Evolutionary conservation across 2,329 filamentous ascomycete genomes (phyloP), one percentile per base, ranked within the genome.

Genomic region (Pseudogymnoascus sp.): DNA sequence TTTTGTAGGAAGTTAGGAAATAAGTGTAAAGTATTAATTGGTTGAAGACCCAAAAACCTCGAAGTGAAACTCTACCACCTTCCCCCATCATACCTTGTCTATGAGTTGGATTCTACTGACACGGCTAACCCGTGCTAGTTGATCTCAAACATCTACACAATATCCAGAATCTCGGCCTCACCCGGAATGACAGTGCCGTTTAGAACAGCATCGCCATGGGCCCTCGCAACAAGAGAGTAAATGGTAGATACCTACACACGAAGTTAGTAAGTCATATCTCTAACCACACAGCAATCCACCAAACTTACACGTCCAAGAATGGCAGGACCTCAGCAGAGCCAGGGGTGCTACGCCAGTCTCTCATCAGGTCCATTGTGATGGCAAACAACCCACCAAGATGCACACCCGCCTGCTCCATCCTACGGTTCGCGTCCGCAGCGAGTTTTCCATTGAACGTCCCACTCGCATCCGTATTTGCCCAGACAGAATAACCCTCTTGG

Each of bases 401-500:
- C 3, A 90, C 87, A 37, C 88, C 88, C 0, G 87, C 86, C 23
- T 77, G 71, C 63, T 82, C 77, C 86, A 90, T 90, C 56, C 86
- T 82, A 33, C 82, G 78, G 73, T 90, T 90, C 40, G 85, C 82
- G 60, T 85, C 80, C 64, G 86, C 83, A 5, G 85, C 80, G 64
- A 88, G 79, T 50, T 87, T 79, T 40, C 76, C 71, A 1, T 81
- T 83, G 18, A 85, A 85, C 1, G 88, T 91, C 1, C 87, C 88
- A 0, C 82, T 86, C 1, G 85, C 88, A 69, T 91, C 88, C 61
- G 86, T 81, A 75, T 90, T 89, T 68, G 86, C 87, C 77, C 82
- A 91, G 64, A 92, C 88, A 38, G 82, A 82, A 77, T 90, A 92
- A 25, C 88, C 89, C 47, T 84, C 87, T 12, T 85, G 82, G 37